phyloP scores from a whole-genome alignment of 768 basidiomycete species.

The Boletus rubroflammeus region DNA sequence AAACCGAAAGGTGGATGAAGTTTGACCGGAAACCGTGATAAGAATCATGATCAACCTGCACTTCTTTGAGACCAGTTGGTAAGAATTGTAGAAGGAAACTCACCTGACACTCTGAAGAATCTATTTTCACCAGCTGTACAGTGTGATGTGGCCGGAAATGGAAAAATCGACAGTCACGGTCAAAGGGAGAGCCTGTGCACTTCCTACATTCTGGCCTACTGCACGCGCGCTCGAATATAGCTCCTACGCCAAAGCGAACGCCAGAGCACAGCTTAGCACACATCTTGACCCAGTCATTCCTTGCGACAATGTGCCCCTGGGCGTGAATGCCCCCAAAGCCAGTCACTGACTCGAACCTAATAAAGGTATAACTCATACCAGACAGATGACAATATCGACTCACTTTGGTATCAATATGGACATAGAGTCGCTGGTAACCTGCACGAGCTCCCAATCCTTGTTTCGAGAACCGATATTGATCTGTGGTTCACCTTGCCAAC shows the following conservation, averaged over 20 bases:
- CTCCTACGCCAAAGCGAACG: constrained; percentile 82
- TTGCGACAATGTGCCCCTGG: constrained; percentile 19
- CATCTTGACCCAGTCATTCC: constrained; percentile 54
- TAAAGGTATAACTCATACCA: neutral
- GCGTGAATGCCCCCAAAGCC: constrained; percentile 12
- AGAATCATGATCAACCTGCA: constrained; percentile 59
- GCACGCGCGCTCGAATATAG: constrained; percentile 80
- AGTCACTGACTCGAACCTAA: constrained; percentile 20
- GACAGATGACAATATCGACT: constrained; percentile 26
- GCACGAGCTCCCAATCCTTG: constrained; percentile 70
- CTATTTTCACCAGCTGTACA: constrained; percentile 56
- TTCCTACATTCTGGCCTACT: constrained; percentile 53
- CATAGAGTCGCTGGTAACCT: constrained; percentile 78
- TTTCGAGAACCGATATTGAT: constrained; percentile 70
- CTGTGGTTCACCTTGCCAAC: constrained; percentile 75
- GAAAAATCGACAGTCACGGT: constrained; percentile 78
- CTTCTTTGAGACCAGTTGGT: neutral
- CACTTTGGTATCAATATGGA: constrained; percentile 84
- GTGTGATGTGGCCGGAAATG: constrained; percentile 78
- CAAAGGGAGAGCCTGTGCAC: constrained; percentile 60
- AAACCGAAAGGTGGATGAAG: constrained; percentile 89
- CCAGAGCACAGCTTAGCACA: constrained; percentile 84
- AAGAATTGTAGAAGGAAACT: constrained; percentile 7
- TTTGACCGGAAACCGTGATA: constrained; percentile 89
- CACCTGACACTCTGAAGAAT: constrained; percentile 46